phyloP scores from a whole-genome alignment of 2,329 filamentous ascomycete species.

The Colletotrichum destructivum region DNA sequence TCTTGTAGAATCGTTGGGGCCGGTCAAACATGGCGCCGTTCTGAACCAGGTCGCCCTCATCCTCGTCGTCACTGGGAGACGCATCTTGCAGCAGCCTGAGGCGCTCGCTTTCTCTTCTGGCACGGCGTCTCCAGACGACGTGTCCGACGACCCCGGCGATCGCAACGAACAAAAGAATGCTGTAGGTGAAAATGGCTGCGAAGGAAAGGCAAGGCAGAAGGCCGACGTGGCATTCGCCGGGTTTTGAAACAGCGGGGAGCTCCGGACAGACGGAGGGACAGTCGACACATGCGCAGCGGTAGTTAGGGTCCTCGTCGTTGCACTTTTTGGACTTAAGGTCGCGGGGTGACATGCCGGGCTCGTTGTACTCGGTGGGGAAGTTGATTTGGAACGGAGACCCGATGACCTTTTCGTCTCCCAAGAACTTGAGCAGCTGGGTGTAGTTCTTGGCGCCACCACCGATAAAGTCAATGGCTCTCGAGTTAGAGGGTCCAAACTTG shows the following conservation, averaged over 20 bases:
- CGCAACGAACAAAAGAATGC: conserved; percentile 78
- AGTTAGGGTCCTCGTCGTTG: conserved; percentile 89
- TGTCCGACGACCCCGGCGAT: conserved; percentile 79
- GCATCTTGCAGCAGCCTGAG: conserved; percentile 90
- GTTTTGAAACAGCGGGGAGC: conserved; percentile 81
- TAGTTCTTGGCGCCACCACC: conserved; percentile 96
- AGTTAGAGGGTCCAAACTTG: conserved; percentile 95
- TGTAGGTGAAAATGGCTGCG: conserved; percentile 89
- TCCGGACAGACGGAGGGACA: conserved; percentile 89
- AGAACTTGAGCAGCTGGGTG: conserved; percentile 87
- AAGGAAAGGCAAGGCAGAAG: conserved; percentile 94
- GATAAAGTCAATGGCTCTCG: conserved; percentile 95
- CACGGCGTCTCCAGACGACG: conserved; percentile 81
- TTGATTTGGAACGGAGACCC: conserved; percentile 99
- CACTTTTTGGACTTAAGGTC: conserved; percentile 85
- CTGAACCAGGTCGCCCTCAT: conserved; percentile 88
- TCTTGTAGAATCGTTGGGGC: conserved; percentile 82
- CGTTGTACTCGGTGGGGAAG: conserved; percentile 77
- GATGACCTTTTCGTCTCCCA: conserved; percentile 91
- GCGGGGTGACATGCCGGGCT: conserved; percentile 79
- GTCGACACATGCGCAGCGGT: conserved; percentile 93
- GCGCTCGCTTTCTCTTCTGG: conserved; percentile 82
- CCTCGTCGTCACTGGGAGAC: conserved; percentile 90
- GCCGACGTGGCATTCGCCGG: conserved; percentile 85
- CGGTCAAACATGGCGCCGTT: conserved; percentile 84